Evolutionary conservation across 176 grass and related monocot species (phyloP), one percentile per base, ranked within the genome.

Genomic region (Oryza brachyantha): DNA sequence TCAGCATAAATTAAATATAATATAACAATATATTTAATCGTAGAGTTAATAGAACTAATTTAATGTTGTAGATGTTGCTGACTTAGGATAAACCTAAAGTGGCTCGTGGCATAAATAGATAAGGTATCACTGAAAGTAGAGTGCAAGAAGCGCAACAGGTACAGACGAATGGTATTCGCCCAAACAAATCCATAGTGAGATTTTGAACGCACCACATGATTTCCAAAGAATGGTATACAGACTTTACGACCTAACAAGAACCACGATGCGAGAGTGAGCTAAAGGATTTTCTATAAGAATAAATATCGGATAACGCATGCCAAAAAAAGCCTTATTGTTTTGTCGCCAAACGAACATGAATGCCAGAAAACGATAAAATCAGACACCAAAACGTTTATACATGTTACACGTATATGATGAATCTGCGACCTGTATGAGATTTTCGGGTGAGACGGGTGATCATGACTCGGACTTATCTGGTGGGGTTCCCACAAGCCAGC

Each of bases 401-500:
- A 57, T 83, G 74, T 41, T 74, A 82, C 81, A 84, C 42, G 77
- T 73, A 80, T 75, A 87, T 3, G 72, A 87, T 3, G 72, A 73
- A 73, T 77, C 65, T 52, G 74, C 65, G 40, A 67, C 72, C 81
- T 81, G 84, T 84, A 91, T 84, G 45, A 81, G 40, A n/a, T 41
- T 19, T 36, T 1, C n/a, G n/a, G n/a, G n/a, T n/a, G n/a, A n/a
- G n/a, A 37, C 76, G 43, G 37, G 59, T 13, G 38, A 84, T 88
- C 80, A 91, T 11, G 94, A 89, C 7, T 87, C 88, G 19, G 88
- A 87, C 14, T 72, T 72, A 13, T 93, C 94, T 3, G 90, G 58
- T 13, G 96, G 90, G 66, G 66, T 91, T 75, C 96, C 92, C 10
- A 85, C 96, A 12, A 99, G 81, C 96, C 96, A 99, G 66, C 92